Base-by-base conservation (phyloP, 352 stramenopile species). In the Phytophthora crassamura region DNA sequence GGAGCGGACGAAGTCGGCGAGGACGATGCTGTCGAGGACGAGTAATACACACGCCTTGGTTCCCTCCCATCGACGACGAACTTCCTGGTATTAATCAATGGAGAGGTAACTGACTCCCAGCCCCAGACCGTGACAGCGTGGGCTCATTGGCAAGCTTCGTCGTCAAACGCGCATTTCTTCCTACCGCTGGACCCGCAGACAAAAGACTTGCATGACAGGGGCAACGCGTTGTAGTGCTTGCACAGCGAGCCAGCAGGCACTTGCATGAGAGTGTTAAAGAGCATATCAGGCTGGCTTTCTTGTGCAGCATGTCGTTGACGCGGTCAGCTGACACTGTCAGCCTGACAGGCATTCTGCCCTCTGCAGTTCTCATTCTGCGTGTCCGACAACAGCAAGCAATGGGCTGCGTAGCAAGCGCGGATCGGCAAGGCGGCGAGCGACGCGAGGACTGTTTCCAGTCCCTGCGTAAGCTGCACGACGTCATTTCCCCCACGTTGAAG, bases 321-420 rank as follows among this genome's bases (percentile, higher is more conserved):
- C 18, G 34, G n/a, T 38, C 40, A 25, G 33, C n/a, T n/a, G n/a
- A n/a, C n/a, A n/a, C n/a, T n/a, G n/a, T n/a, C n/a, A n/a, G n/a
- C n/a, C 43, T 55, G 50, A 67, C 28, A 58, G 46, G 10, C 30
- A 59, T 65, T 47, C 47, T 46, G 38, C 25, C 39, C 20, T 56
- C 40, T 32, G 10, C 45, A 66, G 51, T 66, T 49, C n/a, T 59
- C 16, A 51, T 65, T 55, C 25, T 47, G 25, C 55, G 7, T 3
- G 6, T 7, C 20, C n/a, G 12, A 66, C 20, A 14, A 66, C 20
- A 25, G 0, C 42, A 63, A 59, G 33, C 20, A 25, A 82, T 82
- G 74, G 74, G 74, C 14, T 82, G 74, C 39, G 48, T 36, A 41
- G 46, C 58, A 12, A 79, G 74, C 40, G 49, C 43, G 7, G 36